Evolutionary conservation across 2,329 filamentous ascomycete genomes (phyloP), one percentile per base, ranked within the genome.

Genomic region (Thelonectria rubi): DNA sequence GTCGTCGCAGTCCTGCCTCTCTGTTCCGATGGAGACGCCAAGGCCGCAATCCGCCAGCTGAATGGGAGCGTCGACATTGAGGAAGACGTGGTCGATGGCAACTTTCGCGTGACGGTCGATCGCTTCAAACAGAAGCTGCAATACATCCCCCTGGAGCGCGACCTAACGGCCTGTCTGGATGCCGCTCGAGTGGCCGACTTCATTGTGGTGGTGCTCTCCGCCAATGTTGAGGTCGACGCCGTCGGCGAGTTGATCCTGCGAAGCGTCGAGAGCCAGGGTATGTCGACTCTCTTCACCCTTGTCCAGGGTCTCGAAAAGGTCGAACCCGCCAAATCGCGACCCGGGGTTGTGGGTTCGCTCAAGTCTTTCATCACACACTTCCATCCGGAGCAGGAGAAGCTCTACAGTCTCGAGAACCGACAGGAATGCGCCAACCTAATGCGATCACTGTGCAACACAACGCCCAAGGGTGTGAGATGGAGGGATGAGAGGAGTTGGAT

Each of bases 401-500:
- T 99, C 15, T 92, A 94, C 77, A 95, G 88, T 68, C 83, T 97
- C 57, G 93, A 97, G 74, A 94, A 87, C 64, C 86, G 92, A 73
- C 93, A 97, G 74, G 95, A 99, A 75, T 94, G 92, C 74, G 87
- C 93, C 53, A 98, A 97, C 74, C 82, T 97, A 39, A 91, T 98
- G 77, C 87, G 96, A 54, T 94, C 93, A 26, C 81, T 99, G 15
- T 99, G 95, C 82, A 97, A 89, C 66, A 93, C 91, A 37, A 93
- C 91, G 45, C 94, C 95, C 11, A 98, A 97, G 80, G 95, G 95
- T 1, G 87, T 99, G n/a, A 83, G 90, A 65, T 99, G 95, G 95
- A 88, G 95, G 70, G 95, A 99, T 54, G 93, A 97, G 67, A 86
- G 95, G 69, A 97, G 93, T 71, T 99, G 95, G 92, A 92, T 99